Conservation (phyloP, 2,329 filamentous ascomycete genomes). For the Paraconiothyrium sp. region DNA sequence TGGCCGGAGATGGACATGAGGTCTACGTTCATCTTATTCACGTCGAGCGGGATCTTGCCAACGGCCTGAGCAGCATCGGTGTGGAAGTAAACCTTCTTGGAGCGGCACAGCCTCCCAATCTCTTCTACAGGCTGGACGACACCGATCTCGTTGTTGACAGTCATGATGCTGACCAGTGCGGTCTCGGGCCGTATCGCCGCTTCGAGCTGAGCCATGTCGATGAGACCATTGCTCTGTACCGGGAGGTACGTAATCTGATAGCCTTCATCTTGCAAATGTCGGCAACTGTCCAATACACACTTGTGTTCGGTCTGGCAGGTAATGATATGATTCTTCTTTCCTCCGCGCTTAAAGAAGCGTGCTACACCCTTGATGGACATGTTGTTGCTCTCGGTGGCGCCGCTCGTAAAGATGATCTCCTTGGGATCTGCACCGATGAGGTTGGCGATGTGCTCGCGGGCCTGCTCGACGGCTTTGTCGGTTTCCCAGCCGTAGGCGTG, state of each 20-base stretch:
- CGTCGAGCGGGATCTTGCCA: conserved; percentile 96
- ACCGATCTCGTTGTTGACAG: conserved; percentile 99
- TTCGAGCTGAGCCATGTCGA: conserved; percentile 84
- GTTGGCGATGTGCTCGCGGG: conserved; percentile 81
- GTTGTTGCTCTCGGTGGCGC: conserved; percentile 98
- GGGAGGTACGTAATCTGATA: conserved; percentile 97
- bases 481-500: conserved; percentile 99
- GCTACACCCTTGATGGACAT: conserved; percentile 99
- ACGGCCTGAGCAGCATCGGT: conserved; percentile 96
- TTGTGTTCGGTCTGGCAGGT: conserved; percentile 99
- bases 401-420: conserved; percentile 98
- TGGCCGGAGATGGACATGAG: conserved; percentile 99
- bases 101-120: conserved; percentile 90
- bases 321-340: conserved; percentile 98
- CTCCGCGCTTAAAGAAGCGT: conserved; percentile 88
- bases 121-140: conserved; percentile 96
- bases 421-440: conserved; percentile 95
- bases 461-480: conserved; percentile 90
- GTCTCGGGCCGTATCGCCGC: conserved; percentile 92
- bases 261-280: conserved; percentile 95
- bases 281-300: conserved; percentile 96
- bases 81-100: conserved; percentile 97
- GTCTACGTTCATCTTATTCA: conserved; percentile 98
- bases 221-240: conserved; percentile 84
- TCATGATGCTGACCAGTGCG: conserved; percentile 94